phyloP scores from a whole-genome alignment of 495 filamentous ascomycete genomes.

The Clohesyomyces aquaticus region DNA sequence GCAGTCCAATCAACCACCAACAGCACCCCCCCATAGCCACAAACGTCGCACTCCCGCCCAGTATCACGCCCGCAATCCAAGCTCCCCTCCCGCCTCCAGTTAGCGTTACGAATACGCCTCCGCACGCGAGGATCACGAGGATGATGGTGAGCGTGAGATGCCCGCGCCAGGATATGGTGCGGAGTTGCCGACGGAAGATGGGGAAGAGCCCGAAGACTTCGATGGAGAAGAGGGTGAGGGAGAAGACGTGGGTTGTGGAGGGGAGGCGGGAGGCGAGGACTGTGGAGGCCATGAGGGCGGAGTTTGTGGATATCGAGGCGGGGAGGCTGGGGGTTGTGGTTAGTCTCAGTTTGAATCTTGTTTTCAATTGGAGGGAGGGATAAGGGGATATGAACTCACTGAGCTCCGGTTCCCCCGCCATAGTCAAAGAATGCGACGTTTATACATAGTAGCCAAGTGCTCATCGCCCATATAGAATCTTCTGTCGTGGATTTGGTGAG shows the following conservation, averaged over 20 bases:
- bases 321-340: constrained; percentile 69
- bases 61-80: constrained; percentile 69
- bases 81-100: constrained; percentile 72
- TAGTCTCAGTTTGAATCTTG: too few species aligned
- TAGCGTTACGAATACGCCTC: constrained; percentile 72
- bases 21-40: constrained; percentile 90
- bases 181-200: constrained; percentile 84
- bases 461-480: constrained; percentile 96
- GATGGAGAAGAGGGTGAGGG: constrained; percentile 90
- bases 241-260: constrained; percentile 92
- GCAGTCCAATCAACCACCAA: constrained; percentile 96
- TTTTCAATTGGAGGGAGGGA: constrained; percentile 28
- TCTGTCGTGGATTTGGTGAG: constrained; percentile 85
- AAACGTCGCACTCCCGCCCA: constrained; percentile 70
- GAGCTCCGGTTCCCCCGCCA: constrained; percentile 66
- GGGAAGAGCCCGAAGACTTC: constrained; percentile 97
- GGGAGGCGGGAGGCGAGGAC: constrained; percentile 87
- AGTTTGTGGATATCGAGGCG: constrained; percentile 89
- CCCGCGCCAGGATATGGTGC: constrained; percentile 80
- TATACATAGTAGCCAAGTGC: constrained; percentile 86
- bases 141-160: constrained; percentile 76
- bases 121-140: constrained; percentile 78
- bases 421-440: constrained; percentile 99
- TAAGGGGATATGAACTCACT: constrained; percentile 47
- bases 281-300: constrained; percentile 91